Base-by-base conservation (phyloP, 352 stramenopile genomes). In the Phytophthora vignae region DNA sequence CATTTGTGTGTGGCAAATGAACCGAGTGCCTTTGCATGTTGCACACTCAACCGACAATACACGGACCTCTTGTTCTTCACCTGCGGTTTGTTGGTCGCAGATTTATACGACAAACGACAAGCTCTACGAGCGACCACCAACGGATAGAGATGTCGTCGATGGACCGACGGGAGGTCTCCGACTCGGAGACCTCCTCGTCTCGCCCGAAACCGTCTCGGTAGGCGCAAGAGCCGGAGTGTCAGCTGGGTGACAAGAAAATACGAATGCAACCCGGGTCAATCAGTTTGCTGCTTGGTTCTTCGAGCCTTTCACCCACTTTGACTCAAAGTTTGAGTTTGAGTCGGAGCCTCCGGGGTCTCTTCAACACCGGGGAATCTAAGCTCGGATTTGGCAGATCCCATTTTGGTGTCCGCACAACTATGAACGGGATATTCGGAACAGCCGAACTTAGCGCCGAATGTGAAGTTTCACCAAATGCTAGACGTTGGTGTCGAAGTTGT, bases 331-430 rank as follows among this genome's bases (percentile, higher is more conserved):
- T 11, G n/a, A n/a, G n/a, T n/a, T n/a, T n/a, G 33, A 29, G 27
- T 11, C 33, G 22, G 22, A 12, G 27, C 21, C 21, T 31, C 7
- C 7, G 40, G 38, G 48, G 22, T 36, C 55, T 55, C 67, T 74
- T 74, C 67, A 70, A 70, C 48, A 48, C 21, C 50, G 27, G 52
- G 33, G 66, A 68, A 60, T 21, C 54, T 53, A 63, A 71, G 36
- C 55, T 27, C 9, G 9, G 68, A 76, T 76, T 73, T 76, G 69
- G 58, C 69, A 77, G 69, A 73, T 77, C 69, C 22, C 59, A 4
- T 62, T 69, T 58, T 60, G 33, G 33, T 63, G 64, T 71, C 52
- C 49, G 64, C 52, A 57, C 69, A 63, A 22, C 36, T 76, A 60
- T 76, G 29, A 36, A 48, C 69, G 4, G 49, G 27, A 55, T 54